Evolutionary conservation across 2,329 filamentous ascomycete genomes (phyloP).

Genomic region (Xylariaceae sp.): DNA sequence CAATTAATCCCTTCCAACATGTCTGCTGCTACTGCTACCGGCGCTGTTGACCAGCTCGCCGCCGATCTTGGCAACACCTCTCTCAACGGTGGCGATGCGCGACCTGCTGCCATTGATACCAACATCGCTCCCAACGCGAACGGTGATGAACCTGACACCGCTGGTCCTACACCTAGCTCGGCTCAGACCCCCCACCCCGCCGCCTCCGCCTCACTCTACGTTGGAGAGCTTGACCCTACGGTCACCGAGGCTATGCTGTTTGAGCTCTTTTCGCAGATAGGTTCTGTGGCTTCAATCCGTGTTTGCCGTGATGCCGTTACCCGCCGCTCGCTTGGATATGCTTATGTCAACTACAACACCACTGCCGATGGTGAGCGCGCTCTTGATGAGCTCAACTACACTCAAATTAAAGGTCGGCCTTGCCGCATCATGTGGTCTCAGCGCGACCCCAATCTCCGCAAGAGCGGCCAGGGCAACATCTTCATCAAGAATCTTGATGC

Average conservation of each 20-base stretch:
- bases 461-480: slow-evolving; percentile 98
- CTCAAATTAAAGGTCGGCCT: slow-evolving; percentile 95
- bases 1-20: slow-evolving; percentile 49
- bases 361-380: slow-evolving; percentile 96
- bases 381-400: slow-evolving; percentile 99
- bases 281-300: slow-evolving; percentile 97
- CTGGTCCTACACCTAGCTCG: slow-evolving; percentile 74
- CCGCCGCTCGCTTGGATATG: slow-evolving; percentile 96
- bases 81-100: slow-evolving; percentile 71
- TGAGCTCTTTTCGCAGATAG: slow-evolving; percentile 99
- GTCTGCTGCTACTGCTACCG: slow-evolving; percentile 63
- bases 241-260: slow-evolving; percentile 99
- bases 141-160: slow-evolving; percentile 65
- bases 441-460: slow-evolving; percentile 97
- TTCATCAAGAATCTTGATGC: slow-evolving; percentile 99
- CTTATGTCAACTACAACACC: slow-evolving; percentile 99
- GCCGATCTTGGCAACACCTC: slow-evolving; percentile 75
- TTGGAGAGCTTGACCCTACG: slow-evolving; percentile 95
- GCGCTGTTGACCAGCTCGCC: slow-evolving; percentile 80
- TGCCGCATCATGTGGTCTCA: slow-evolving; percentile 99
- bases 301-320: slow-evolving; percentile 99
- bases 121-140: slow-evolving; percentile 63
- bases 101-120: slow-evolving; percentile 76
- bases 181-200: slow-evolving; percentile 75
- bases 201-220: slow-evolving; percentile 97